Conservation (phyloP, 2,329 filamentous ascomycete genomes). For the Fusarium goolgardi region DNA sequence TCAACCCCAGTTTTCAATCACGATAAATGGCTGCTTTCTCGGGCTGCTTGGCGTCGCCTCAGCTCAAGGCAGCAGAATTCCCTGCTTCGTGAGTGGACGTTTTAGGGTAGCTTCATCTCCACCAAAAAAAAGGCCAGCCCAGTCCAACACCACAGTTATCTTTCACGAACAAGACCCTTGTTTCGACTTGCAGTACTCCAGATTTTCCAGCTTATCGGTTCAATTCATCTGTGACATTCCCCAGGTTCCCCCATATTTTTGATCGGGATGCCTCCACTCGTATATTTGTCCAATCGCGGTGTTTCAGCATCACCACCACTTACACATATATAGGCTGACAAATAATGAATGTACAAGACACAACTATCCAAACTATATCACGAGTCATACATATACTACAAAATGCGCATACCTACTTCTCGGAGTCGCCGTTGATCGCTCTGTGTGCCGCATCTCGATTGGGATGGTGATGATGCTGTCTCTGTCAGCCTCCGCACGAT, state of each 20-base stretch:
- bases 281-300: conserved; percentile 23
- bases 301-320: conserved; percentile 10
- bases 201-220: conserved; percentile 6
- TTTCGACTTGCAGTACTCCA: conserved; percentile 12
- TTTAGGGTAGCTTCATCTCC: conserved; percentile 31
- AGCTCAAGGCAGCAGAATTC: conserved; percentile 43
- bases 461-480: conserved; percentile 1
- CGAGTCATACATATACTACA: conserved; percentile 1
- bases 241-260: conserved; percentile 35
- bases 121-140: conserved; percentile 16
- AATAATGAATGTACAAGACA: not conserved
- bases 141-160: conserved; percentile 5
- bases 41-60: conserved; percentile 19
- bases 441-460: conserved; percentile 9
- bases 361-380: not conserved
- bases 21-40: not conserved
- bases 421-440: conserved; percentile 27
- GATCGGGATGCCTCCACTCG: conserved; percentile 9
- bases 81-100: conserved; percentile 29
- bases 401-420: conserved; percentile 24
- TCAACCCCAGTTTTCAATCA: not conserved
- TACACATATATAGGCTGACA: not conserved
- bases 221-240: conserved; percentile 4
- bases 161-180: conserved; percentile 10
- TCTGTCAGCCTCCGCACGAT: conserved; percentile 17